These are phyloP conservation scores for Clonostachys rosea DNA, from an alignment of 2,329 filamentous ascomycete species.

Conservation along the genomic window DNA sequence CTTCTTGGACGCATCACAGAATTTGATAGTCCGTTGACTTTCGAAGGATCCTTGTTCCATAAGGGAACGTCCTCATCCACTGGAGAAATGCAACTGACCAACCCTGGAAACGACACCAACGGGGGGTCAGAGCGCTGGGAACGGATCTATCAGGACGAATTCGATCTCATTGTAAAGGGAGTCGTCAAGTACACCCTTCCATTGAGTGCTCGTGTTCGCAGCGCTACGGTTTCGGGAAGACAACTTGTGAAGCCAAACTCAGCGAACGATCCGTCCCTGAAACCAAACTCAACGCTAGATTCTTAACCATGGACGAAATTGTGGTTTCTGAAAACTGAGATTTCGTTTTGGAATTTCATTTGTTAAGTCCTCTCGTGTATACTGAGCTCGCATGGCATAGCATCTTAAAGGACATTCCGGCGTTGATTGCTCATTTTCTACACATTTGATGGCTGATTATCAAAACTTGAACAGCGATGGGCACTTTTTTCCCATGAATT, in stretches of 20 bases:
- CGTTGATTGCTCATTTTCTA: constrained; percentile 23
- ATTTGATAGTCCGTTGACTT: constrained; percentile 84
- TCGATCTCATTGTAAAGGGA: constrained; percentile 88
- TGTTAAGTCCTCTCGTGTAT: constrained; percentile 17
- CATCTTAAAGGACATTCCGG: constrained; percentile 21
- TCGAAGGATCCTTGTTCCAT: constrained; percentile 86
- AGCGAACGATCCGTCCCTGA: constrained; percentile 55
- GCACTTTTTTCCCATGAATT: too few species aligned
- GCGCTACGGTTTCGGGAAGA: constrained; percentile 54
- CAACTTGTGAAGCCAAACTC: constrained; percentile 58
- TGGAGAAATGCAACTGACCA: constrained; percentile 75
- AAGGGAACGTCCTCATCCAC: constrained; percentile 67
- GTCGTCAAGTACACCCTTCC: constrained; percentile 77
- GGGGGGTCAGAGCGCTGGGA: constrained; percentile 87
- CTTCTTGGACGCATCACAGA: constrained; percentile 82
- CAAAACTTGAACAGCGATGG: constrained; percentile 8
- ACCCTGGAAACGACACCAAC: constrained; percentile 85
- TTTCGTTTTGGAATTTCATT: constrained; percentile 8
- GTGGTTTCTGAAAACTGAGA: background rate
- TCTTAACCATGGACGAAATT: background rate
- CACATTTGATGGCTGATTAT: constrained; percentile 20
- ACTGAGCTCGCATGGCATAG: constrained; percentile 28
- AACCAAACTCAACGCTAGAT: constrained; percentile 68
- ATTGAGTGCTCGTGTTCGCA: constrained; percentile 54
- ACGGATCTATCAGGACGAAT: constrained; percentile 82